Percentiles rank a stretch among this genome's conserved stretches.
phyloP scores from a whole-genome alignment of 2,329 filamentous ascomycete species.

The Polytolypa hystricis region DNA sequence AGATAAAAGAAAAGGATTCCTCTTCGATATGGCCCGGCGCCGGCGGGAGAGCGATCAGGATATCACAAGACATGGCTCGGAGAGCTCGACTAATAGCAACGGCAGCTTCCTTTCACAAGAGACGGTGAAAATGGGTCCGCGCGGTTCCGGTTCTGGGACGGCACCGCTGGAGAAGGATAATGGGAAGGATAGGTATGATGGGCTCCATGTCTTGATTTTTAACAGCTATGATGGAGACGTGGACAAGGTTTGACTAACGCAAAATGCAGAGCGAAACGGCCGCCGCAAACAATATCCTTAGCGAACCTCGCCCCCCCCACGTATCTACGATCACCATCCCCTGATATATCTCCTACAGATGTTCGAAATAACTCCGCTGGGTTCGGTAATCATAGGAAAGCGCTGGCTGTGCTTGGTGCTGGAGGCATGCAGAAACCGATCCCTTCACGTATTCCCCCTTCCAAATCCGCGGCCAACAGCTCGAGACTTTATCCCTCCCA shows the following conservation, averaged over 20 bases:
- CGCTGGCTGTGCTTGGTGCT: constrained; percentile 20
- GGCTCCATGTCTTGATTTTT: too few relatives aligned
- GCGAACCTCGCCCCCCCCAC: too few relatives aligned
- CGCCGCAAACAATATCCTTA: too few relatives aligned
- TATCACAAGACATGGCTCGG: constrained; percentile 31
- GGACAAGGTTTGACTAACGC: too few relatives aligned
- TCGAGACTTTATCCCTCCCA: too few relatives aligned
- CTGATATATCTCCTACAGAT: constrained; percentile 4
- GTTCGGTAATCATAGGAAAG: constrained; percentile 26
- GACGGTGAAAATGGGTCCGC: constrained; percentile 22
- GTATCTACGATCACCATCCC: too few relatives aligned
- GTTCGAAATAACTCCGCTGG: constrained; percentile 10
- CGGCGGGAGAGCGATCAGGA: constrained; percentile 23
- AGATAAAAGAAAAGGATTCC: too few relatives aligned
- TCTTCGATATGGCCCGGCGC: constrained; percentile 4
- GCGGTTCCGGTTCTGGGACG: background rate
- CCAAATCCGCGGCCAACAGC: too few relatives aligned
- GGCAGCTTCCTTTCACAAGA: constrained; percentile 31
- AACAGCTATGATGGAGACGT: too few relatives aligned
- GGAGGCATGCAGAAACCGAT: too few relatives aligned
- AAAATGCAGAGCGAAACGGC: too few relatives aligned
- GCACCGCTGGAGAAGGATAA: background rate
- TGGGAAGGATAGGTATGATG: constrained; percentile 1
- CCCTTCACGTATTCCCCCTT: too few relatives aligned
- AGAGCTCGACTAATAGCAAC: constrained; percentile 28